Evolutionary conservation across 306 rosid genomes (phyloP), one percentile per base, ranked within the genome.

Genomic region (Citrullus mucosospermus): DNA sequence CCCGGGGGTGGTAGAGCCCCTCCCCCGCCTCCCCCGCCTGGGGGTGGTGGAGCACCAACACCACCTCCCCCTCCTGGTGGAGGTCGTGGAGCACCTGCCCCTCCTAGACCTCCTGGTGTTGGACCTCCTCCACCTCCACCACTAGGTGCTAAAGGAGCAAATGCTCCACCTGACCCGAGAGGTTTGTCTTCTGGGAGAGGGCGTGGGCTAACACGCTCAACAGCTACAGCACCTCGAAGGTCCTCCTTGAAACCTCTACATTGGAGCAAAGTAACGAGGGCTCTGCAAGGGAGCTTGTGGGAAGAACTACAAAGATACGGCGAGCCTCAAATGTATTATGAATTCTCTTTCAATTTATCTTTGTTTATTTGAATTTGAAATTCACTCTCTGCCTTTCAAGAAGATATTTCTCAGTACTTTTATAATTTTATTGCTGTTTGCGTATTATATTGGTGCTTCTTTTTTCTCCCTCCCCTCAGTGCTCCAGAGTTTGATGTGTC

Each of bases 231-330:
- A 28, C 80, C 97, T 61, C 87, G 90, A 18, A 70, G 92, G 41
- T 93, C 99, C 83, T 88, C 98, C 39, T 85, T 93, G 67, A 96
- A 93, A 85, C 99, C 99, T 59, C 79, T 96, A 51, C 97, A 96
- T 83, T 96, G 99, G 99, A 90, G 91, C 89, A 96, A 96, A 85
- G 97, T 96, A 56, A 84, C 99, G 59, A 92, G 96, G 86, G 98
- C 93, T 30, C 57, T 96, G 80, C 96, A 96, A 88, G 99, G 99
- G 82, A 96, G 99, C 88, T 83, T 96, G 76, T 96, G 99, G 99
- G 99, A 96, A 55, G 99, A 96, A 83, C 82, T 96, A 72, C 99
- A 96, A 74, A 91, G 90, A 88, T 82, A 56, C 79, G 98, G 97
- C 77, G 98, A 91, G 28, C 85, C 87, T 77, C 99, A 88, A 86